Evolutionary conservation across 2,329 filamentous ascomycete species (phyloP), one percentile per base, ranked within the genome.

Genomic region (Pseudonectria foliicola): DNA sequence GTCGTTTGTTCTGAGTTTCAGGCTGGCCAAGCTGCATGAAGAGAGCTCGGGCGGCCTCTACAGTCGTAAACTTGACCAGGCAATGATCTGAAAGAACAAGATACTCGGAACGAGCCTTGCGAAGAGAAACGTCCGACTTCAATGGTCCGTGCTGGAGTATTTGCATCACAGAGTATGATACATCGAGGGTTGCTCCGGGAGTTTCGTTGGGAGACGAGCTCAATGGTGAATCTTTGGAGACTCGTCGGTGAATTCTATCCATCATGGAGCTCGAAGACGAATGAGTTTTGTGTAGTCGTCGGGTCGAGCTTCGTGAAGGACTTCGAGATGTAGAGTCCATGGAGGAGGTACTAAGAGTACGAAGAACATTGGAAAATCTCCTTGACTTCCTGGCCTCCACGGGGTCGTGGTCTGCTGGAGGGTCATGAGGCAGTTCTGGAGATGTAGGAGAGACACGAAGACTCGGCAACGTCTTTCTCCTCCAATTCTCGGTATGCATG

Each of bases 51-150:
- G 71, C 72, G 18, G 71, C 66, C 35, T 67, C 59, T 23, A 60
- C 58, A 46, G 59, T 67, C 47, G 63, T 65, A 45, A 74, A 70
- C 43, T 71, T 71, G 46, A 74, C 51, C 28, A 77, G 50, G 33
- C 67, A 67, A 27, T 66, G 61, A 23, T 70, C 57, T 3, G 73
- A 73, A 15, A 75, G 54, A 18, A 75, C 71, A 10, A 77, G 50
- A 40, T 72, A 74, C 36, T 70, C 67, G 32, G 64, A 58, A 25
- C 67, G 68, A 2, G 65, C 56, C 39, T 71, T 73, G 41, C 71
- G 56, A 3, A 72, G 54, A 13, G 68, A 67, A 4, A 66, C 54
- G 37, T 75, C 70, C 1, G 65, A 55, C 48, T 73, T 73, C 25
- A 77, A 57, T 12, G 65, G 54, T 3, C 68, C 68, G 32, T 63